phyloP scores from a whole-genome alignment of 768 basidiomycete species.

The Hortiboletus flavorubellus region DNA sequence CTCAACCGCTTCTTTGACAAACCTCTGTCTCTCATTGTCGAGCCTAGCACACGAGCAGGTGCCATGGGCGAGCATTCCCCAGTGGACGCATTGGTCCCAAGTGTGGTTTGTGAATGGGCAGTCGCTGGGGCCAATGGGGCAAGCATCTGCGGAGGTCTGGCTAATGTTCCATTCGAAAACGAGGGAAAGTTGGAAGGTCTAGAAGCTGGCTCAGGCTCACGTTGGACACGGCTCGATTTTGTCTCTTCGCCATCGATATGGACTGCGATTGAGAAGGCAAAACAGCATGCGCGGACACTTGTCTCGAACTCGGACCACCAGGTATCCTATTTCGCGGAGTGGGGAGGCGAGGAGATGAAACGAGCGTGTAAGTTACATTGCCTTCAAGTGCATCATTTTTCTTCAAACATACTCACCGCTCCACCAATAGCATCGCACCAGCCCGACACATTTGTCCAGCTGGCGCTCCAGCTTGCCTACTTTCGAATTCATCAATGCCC shows the following conservation, averaged over 20 bases:
- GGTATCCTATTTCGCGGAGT: constrained; percentile 77
- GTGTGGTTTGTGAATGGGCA: constrained; percentile 81
- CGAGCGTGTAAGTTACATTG: constrained; percentile 48
- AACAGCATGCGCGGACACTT: constrained; percentile 50
- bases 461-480: constrained; percentile 91
- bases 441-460: constrained; percentile 87
- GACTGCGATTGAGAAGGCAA: constrained; percentile 57
- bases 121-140: constrained; percentile 37
- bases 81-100: constrained; percentile 86
- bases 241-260: constrained; percentile 57
- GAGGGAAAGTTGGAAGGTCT: constrained; percentile 2
- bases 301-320: constrained; percentile 80
- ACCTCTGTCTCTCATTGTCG: constrained; percentile 75
- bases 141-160: constrained; percentile 49
- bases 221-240: constrained; percentile 74
- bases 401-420: not conserved
- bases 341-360: constrained; percentile 88
- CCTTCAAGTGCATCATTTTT: not conserved
- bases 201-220: constrained; percentile 16
- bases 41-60: constrained; percentile 80
- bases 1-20: constrained; percentile 93
- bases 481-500: constrained; percentile 71
- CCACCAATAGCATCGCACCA: constrained; percentile 43
- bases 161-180: constrained; percentile 26
- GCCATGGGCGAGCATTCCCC: constrained; percentile 90